These are phyloP conservation scores for Cercospora sp. DNA, from an alignment of 2,329 filamentous ascomycete species.

Conservation along the genomic window DNA sequence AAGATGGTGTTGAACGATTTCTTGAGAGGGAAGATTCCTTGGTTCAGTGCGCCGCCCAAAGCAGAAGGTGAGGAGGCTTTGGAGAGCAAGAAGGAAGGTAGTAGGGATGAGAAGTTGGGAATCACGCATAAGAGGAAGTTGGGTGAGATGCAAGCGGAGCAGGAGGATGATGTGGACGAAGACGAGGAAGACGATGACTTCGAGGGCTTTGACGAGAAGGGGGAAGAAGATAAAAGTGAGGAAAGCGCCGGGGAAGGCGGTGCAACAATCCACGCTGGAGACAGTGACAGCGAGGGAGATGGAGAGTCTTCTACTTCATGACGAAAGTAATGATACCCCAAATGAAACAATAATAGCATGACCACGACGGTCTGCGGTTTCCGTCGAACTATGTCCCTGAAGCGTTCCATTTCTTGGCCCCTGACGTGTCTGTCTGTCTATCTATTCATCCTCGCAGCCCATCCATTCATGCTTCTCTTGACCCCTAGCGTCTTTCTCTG, in stretches of 20 bases:
- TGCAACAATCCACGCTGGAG: conserved; percentile 16
- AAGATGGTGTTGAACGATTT: conserved; percentile 98
- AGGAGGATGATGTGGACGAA: conserved; percentile 32
- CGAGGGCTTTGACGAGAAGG: conserved; percentile 40
- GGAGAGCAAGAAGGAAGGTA: conserved; percentile 55
- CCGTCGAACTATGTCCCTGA: not conserved
- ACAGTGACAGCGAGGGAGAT: conserved; percentile 10
- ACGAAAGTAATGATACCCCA: conserved; percentile 22
- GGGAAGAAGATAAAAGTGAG: conserved; percentile 31
- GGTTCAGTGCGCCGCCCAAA: conserved; percentile 81
- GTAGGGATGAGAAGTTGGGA: conserved; percentile 74
- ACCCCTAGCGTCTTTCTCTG: conserved; percentile 54
- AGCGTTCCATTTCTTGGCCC: not conserved
- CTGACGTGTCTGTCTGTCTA: not conserved
- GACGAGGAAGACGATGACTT: conserved; percentile 32
- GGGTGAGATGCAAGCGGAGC: conserved; percentile 45
- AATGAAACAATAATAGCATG: not conserved
- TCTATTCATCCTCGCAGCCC: conserved; percentile 35
- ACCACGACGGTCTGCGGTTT: not conserved
- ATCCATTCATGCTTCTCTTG: conserved; percentile 53
- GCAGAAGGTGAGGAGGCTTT: conserved; percentile 49
- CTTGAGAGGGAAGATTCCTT: conserved; percentile 89
- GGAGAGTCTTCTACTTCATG: not conserved
- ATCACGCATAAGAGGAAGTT: conserved; percentile 83
- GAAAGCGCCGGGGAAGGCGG: conserved; percentile 16